Evolutionary conservation across 768 basidiomycete species (phyloP), one percentile per base, ranked within the genome.

Genomic region (Zangia roseola): DNA sequence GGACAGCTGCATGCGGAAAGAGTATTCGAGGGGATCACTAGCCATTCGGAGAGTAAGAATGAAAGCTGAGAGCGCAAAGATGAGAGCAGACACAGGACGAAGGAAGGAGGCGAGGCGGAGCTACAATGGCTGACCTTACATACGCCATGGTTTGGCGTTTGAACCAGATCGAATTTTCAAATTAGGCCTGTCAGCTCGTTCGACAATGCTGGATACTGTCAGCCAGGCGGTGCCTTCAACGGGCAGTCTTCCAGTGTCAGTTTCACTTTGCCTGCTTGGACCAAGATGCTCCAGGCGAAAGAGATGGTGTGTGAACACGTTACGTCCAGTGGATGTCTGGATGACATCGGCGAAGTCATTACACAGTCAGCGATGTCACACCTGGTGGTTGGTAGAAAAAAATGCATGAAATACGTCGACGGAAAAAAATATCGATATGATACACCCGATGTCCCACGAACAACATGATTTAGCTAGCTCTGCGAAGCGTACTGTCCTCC

Each of bases 401-500:
- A 43, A 57, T 13, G 41, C 35, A 23, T 38, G 39, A n/a, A 43
- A 51, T 56, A 50, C 4, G 40, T 34, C 12, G 35, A 25, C 44
- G 26, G 39, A 48, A 47, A 37, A 33, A 12, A 40, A 42, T 43
- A 51, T 54, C 6, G n/a, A 54, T 38, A 50, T 20, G 38, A 47
- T 62, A 65, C 54, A 51, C 47, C 36, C 2, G 28, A 53, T 46
- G 40, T 47, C 54, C 54, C 28, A 44, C 49, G 42, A 47, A 47
- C 31, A 30, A 44, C 35, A 50, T 57, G 42, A n/a, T 57, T 63
- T 31, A 44, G 53, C 55, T 58, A 68, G 45, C 26, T 51, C 50
- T 70, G 62, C n/a, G 66, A 55, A 43, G 61, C 54, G 44, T 62
- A 68, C 47, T 70, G 67, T 46, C 55, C 62, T 50, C 57, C 65